phyloP scores from a whole-genome alignment of 2,329 filamentous ascomycete genomes.

The Beauveria sp. region DNA sequence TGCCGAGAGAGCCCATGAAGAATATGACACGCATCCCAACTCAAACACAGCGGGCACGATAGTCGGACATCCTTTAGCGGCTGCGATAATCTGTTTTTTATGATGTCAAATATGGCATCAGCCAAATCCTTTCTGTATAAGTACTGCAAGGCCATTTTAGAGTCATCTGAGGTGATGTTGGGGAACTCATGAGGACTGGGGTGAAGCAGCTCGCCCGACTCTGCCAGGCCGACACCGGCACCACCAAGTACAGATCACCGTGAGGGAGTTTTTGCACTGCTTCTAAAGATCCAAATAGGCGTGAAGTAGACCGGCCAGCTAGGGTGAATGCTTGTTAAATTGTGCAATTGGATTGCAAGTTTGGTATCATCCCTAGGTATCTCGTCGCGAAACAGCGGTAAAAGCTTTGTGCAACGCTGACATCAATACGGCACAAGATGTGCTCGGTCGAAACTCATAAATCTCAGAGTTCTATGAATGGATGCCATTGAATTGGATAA shows the following conservation, averaged over 20 bases:
- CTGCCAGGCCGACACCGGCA: neutral
- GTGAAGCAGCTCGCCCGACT: neutral
- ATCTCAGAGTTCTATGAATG: neutral
- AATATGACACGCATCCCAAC: too few species aligned
- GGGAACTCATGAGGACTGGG: neutral
- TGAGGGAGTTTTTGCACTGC: neutral
- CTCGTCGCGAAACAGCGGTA: neutral
- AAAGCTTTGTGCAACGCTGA: neutral
- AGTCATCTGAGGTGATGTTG: too few species aligned
- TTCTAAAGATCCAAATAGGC: too few species aligned
- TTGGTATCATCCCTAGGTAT: neutral
- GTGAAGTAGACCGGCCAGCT: too few species aligned
- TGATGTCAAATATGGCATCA: too few species aligned
- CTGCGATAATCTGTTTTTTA: too few species aligned
- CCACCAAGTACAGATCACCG: neutral
- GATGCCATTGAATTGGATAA: neutral
- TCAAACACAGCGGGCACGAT: too few species aligned
- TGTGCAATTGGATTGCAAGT: neutral
- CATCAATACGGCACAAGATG: too few species aligned
- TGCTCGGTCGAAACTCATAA: too few species aligned
- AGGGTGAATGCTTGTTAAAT: too few species aligned
- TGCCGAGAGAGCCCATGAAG: too few species aligned
- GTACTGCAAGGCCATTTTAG: accelerated
- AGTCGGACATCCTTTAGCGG: too few species aligned
- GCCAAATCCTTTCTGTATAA: accelerated